Evolutionary conservation across 305 asterid species (phyloP), one percentile per base, ranked within the genome.

Genomic region (Solanum hybrid): DNA sequence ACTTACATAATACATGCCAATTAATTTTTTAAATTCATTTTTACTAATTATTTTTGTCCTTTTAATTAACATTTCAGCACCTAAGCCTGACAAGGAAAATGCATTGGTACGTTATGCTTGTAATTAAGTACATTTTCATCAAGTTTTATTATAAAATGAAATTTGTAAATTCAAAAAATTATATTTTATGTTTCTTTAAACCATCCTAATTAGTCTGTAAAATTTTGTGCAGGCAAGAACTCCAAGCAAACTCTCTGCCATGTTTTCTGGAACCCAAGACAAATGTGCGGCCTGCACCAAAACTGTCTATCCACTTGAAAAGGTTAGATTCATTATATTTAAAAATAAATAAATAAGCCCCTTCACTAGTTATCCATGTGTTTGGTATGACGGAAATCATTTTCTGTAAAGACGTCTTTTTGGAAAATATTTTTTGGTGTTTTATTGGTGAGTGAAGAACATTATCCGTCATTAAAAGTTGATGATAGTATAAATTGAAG

Each of bases 251-350:
- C 93, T 95, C 89, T 96, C 98, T 67, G 94, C 96, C 40, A 79
- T 97, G 92, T 97, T 97, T 93, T 93, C 94, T 92, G 99, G 99
- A 84, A 97, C 98, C 22, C 96, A 92, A 91, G 99, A 97, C 89
- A 97, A 96, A 94, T 97, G 98, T 88, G 92, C 95, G 64, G 94
- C 97, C 34, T 97, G 98, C 90, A 88, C 71, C 92, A 97, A 97
- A 92, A 95, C 97, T 29, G 98, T 97, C 33, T 97, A 97, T 87
- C 99, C 98, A 24, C 87, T 97, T 46, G 98, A 96, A 89, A 97
- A 96, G 99, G 98, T 97, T 16, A 13, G 24, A 5, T 39, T 22
- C 37, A 76, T 84, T 31, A 31, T 75, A 13, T 22, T 67, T 40
- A 14, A 31, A 14, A 18, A 13, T 6, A 3, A 18, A 61, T 8